A percentile compares a stretch with the other conserved stretches of the same genome.
These are phyloP conservation scores for Poronia punctata DNA, from an alignment of 495 filamentous ascomycete species.

Conservation along the genomic window DNA sequence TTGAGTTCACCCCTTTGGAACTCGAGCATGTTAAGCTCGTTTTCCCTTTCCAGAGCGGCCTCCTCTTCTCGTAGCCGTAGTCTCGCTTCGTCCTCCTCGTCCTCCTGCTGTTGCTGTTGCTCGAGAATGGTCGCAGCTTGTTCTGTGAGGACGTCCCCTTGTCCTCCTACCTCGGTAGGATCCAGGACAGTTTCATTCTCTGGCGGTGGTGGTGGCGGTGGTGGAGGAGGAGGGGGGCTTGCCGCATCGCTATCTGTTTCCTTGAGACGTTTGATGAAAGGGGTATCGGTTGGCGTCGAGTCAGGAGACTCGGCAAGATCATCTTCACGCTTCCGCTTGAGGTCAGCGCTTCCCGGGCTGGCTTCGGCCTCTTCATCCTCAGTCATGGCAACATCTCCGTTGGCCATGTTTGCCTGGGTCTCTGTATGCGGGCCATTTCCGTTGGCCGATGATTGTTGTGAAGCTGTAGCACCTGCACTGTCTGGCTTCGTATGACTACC, in stretches of 20 bases:
- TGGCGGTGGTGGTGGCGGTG: constrained; percentile 33
- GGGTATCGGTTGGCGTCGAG: constrained; percentile 36
- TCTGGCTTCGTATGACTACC: constrained; percentile 33
- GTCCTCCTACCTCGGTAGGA: constrained; percentile 22
- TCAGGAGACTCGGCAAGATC: constrained; percentile 25
- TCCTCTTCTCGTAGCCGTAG: constrained; percentile 21
- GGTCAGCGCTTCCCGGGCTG: constrained; percentile 30
- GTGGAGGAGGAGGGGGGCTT: constrained; percentile 31
- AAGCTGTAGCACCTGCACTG: constrained; percentile 17
- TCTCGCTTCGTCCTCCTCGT: constrained; percentile 35
- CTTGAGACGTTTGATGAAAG: constrained; percentile 42
- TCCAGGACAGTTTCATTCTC: constrained; percentile 11
- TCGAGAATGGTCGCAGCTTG: constrained; percentile 30
- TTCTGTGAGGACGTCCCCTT: constrained; percentile 35
- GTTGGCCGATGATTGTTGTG: neutral
- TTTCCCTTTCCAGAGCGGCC: constrained; percentile 23
- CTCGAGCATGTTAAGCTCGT: constrained; percentile 28
- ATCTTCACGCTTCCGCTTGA: constrained; percentile 60
- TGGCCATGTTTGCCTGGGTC: constrained; percentile 22
- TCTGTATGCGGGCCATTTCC: constrained; percentile 22
- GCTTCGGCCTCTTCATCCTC: constrained; percentile 46
- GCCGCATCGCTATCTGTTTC: constrained; percentile 32
- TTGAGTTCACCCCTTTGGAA: constrained; percentile 22
- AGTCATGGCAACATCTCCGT: constrained; percentile 46
- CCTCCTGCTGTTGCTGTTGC: constrained; percentile 37